A percentile compares a stretch with the other conserved stretches of the same genome.
Conservation (phyloP, 495 filamentous ascomycete genomes). For the Aspergillus nanangensis region DNA sequence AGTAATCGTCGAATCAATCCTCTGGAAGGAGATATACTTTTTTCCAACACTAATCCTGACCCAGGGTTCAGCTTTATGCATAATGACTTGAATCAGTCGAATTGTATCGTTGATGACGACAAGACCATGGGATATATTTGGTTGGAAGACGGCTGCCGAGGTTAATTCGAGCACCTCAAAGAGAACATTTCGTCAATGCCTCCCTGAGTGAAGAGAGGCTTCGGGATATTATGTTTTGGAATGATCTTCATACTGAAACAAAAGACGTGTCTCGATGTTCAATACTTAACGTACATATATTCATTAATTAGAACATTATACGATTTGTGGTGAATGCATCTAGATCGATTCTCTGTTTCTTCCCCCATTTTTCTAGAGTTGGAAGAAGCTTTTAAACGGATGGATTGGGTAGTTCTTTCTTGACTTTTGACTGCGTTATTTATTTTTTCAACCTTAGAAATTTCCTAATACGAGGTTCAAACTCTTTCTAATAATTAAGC, state of each 20-base stretch:
- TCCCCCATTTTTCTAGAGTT: too few species aligned
- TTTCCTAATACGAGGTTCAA: too few species aligned
- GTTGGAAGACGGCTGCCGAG: slow-evolving; percentile 35
- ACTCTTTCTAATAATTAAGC: too few species aligned
- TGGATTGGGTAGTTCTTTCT: too few species aligned
- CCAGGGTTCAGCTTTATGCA: slow-evolving; percentile 31
- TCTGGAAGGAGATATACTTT: slow-evolving; percentile 29
- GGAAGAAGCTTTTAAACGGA: too few species aligned
- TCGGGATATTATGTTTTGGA: slow-evolving; percentile 31
- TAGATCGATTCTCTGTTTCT: too few species aligned
- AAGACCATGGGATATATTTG: slow-evolving; percentile 40
- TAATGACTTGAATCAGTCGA: slow-evolving; percentile 36
- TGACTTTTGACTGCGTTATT: too few species aligned
- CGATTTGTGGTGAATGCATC: too few species aligned
- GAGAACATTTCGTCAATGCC: slow-evolving; percentile 31
- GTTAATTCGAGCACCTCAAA: slow-evolving; percentile 30
- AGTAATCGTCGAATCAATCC: slow-evolving; percentile 27
- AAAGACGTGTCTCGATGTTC: too few species aligned
- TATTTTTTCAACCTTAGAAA: too few species aligned
- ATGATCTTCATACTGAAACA: slow-evolving; percentile 34
- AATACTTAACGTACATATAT: too few species aligned
- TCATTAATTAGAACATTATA: too few species aligned
- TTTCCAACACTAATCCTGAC: slow-evolving; percentile 21
- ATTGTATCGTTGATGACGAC: slow-evolving; percentile 38
- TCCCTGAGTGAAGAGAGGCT: slow-evolving; percentile 23